Evolutionary conservation across 495 filamentous ascomycete species (phyloP).

Genomic region (Clavariopsis aquatica): DNA sequence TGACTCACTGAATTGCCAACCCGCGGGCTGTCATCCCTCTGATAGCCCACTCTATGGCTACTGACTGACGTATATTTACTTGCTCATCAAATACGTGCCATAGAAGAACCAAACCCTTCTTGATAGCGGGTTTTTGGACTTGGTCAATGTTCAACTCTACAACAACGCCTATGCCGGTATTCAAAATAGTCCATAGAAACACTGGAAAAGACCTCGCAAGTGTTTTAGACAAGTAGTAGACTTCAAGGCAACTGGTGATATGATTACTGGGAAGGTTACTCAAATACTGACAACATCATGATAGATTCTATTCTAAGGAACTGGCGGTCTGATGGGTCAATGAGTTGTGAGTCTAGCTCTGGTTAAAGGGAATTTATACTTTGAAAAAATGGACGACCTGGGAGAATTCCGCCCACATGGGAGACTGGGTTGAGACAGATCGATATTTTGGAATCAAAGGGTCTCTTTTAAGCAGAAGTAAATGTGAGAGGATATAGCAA

Average conservation of each 20-base stretch:
- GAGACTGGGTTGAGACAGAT: conserved; percentile 50
- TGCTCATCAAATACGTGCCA: too few relatives aligned
- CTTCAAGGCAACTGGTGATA: conserved; percentile 50
- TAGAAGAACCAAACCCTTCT: too few relatives aligned
- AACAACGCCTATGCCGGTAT: background rate
- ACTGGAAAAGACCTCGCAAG: background rate
- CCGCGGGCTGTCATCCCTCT: too few relatives aligned
- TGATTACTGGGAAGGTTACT: conserved; percentile 48
- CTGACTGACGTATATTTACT: too few relatives aligned
- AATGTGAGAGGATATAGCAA: background rate
- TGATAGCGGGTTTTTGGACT: too few relatives aligned
- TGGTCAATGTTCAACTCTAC: too few relatives aligned
- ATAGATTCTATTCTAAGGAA: conserved; percentile 53
- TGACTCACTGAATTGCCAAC: too few relatives aligned
- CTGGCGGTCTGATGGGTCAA: conserved; percentile 52
- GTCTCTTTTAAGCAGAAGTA: conserved; percentile 30
- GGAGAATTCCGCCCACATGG: conserved; percentile 49
- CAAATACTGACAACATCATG: conserved; percentile 44
- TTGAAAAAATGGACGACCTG: conserved; percentile 53
- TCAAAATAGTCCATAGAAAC: background rate
- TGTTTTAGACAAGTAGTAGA: conserved; percentile 40
- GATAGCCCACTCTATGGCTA: too few relatives aligned
- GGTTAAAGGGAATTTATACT: conserved; percentile 48
- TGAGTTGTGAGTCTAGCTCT: conserved; percentile 49
- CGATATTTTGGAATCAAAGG: conserved; percentile 34